Evolutionary conservation across 1,284 basidiomycete genomes (phyloP).

Genomic region (Cutaneotrichosporon cutaneum): DNA sequence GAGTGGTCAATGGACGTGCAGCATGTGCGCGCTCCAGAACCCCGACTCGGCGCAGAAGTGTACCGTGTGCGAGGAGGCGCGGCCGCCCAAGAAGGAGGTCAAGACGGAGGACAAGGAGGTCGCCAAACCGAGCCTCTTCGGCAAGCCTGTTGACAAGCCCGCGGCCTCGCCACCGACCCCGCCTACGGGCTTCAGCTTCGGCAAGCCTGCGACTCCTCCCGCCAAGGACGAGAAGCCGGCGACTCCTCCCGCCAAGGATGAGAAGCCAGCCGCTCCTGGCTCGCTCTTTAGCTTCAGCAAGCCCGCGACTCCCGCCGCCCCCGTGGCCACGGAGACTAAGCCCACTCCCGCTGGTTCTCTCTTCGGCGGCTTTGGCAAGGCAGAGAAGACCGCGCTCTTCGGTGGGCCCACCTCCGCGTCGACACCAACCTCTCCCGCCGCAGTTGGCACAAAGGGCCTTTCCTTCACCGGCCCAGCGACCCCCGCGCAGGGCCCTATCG

Average conservation of each 20-base stretch:
- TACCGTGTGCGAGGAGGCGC: constrained; percentile 57
- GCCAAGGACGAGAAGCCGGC: background rate
- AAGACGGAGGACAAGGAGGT: background rate
- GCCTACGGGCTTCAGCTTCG: background rate
- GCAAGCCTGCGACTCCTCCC: background rate
- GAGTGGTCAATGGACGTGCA: constrained; percentile 55
- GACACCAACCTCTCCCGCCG: background rate
- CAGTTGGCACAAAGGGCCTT: background rate
- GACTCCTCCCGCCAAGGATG: background rate
- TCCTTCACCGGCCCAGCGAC: background rate
- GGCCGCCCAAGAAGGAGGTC: constrained; percentile 15
- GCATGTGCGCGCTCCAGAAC: constrained; percentile 57
- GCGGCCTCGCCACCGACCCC: too few relatives aligned
- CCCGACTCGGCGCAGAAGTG: constrained; percentile 57
- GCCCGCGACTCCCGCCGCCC: too few relatives aligned
- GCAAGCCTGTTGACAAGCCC: too few relatives aligned
- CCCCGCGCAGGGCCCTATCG: background rate
- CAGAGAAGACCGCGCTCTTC: background rate
- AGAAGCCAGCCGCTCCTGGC: constrained; percentile 6
- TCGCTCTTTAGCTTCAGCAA: constrained; percentile 9
- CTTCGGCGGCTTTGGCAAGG: constrained; percentile 14
- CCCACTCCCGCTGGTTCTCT: background rate
- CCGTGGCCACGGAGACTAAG: too few relatives aligned
- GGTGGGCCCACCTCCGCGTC: background rate
- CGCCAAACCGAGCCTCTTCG: background rate